Evolutionary conservation across 805 yeast species (phyloP).

Genomic region (Candida germanica): DNA sequence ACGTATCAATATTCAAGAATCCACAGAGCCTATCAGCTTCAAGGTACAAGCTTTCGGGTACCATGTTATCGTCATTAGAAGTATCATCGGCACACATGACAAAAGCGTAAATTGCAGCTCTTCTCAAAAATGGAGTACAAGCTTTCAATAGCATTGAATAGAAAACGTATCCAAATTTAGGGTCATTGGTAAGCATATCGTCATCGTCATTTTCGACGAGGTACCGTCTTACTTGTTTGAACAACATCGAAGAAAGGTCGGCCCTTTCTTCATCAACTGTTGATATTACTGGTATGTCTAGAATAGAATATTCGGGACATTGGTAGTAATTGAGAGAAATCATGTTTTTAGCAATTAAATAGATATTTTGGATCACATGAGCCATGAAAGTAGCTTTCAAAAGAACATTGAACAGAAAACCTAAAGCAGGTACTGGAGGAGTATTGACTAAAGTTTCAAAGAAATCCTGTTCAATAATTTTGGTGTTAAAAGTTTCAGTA

Average conservation of each 20-base stretch:
- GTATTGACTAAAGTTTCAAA: conserved; percentile 51
- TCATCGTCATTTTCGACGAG: conserved; percentile 11
- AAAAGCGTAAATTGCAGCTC: conserved; percentile 53
- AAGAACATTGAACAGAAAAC: conserved; percentile 45
- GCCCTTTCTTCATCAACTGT: conserved; percentile 21
- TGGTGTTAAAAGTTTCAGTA: conserved; percentile 24
- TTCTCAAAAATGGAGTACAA: conserved; percentile 62
- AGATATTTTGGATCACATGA: conserved; percentile 47
- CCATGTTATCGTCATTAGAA: conserved; percentile 20
- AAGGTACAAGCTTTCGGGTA: conserved; percentile 20
- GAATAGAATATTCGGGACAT: conserved; percentile 21
- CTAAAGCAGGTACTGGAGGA: conserved; percentile 45
- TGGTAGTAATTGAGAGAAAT: conserved; percentile 23
- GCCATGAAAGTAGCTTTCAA: conserved; percentile 49
- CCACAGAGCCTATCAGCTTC: conserved; percentile 57
- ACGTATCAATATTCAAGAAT: conserved; percentile 45
- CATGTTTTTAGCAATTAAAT: conserved; percentile 26
- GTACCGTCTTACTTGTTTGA: conserved; percentile 17
- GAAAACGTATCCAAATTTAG: conserved; percentile 36
- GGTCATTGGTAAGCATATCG: conserved; percentile 16
- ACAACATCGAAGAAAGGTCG: conserved; percentile 18
- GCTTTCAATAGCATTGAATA: conserved; percentile 56
- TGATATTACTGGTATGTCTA: conserved; percentile 37
- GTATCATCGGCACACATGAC: conserved; percentile 50
- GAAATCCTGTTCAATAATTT: conserved; percentile 45